A percentile compares a stretch with the other conserved stretches of the same genome.
phyloP scores from a whole-genome alignment of 768 basidiomycete genomes.

The Termitomyces sp. region DNA sequence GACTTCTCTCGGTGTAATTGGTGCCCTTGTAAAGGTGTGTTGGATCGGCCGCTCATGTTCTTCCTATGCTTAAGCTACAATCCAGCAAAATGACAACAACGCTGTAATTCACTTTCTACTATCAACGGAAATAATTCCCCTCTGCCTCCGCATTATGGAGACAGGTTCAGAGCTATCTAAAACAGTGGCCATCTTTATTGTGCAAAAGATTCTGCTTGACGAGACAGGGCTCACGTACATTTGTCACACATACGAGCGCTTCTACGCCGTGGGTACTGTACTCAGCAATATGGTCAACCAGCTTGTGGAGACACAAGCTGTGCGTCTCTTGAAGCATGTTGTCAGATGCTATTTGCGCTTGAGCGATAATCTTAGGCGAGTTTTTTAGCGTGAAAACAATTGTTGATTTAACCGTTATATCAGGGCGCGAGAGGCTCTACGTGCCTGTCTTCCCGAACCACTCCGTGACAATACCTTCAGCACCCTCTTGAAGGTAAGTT shows the following conservation, averaged over 20 bases:
- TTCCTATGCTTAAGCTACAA: background rate
- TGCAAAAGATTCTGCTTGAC: slow-evolving; percentile 96
- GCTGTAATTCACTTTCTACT: slow-evolving; percentile 99
- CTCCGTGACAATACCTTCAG: slow-evolving; percentile 92
- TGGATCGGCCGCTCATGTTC: background rate
- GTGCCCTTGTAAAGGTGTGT: slow-evolving; percentile 92
- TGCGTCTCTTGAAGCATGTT: slow-evolving; percentile 94
- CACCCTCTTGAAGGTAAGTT: slow-evolving; percentile 81
- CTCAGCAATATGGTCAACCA: slow-evolving; percentile 99
- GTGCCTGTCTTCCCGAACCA: slow-evolving; percentile 94
- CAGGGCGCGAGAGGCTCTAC: slow-evolving; percentile 92
- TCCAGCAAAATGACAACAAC: slow-evolving; percentile 97
- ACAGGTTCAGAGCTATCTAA: slow-evolving; percentile 98
- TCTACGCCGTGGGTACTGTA: slow-evolving; percentile 98
- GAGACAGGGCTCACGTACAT: slow-evolving; percentile 98
- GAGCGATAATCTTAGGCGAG: slow-evolving; percentile 92
- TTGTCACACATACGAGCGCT: slow-evolving; percentile 99
- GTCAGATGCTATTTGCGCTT: slow-evolving; percentile 95
- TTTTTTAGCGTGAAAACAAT: slow-evolving; percentile 15
- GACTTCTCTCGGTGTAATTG: slow-evolving; percentile 98
- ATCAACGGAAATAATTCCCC: slow-evolving; percentile 98
- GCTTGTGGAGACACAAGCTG: slow-evolving; percentile 96
- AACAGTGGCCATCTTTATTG: slow-evolving; percentile 99
- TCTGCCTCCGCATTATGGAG: slow-evolving; percentile 99
- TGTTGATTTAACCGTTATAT: slow-evolving; percentile 3